Conservation (phyloP, 768 basidiomycete species). For the Clitopilus passeckerianus region DNA sequence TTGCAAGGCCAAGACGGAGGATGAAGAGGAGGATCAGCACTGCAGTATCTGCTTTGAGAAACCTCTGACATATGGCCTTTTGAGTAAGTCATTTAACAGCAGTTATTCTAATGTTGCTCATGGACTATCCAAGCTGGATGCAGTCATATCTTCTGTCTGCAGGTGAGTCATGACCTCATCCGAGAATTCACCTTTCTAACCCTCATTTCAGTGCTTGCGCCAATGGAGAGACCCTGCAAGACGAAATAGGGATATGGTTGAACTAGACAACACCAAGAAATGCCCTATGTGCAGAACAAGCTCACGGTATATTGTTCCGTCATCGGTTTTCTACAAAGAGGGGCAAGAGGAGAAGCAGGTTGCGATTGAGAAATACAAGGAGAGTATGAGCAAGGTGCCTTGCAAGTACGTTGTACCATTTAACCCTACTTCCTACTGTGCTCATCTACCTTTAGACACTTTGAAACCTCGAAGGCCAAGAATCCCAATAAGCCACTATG, state of each 20-base stretch:
- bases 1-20: slow-evolving; percentile 7
- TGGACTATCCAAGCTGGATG: slow-evolving; percentile 50
- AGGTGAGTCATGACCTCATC: slow-evolving; percentile 33
- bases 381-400: slow-evolving; percentile 65
- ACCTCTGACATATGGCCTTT: slow-evolving; percentile 62
- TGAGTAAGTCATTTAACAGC: slow-evolving; percentile 37
- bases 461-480: slow-evolving; percentile 43
- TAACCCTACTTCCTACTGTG: not conserved
- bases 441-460: slow-evolving; percentile 42
- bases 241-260: slow-evolving; percentile 44
- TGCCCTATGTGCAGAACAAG: slow-evolving; percentile 73
- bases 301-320: slow-evolving; percentile 70
- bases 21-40: slow-evolving; percentile 39
- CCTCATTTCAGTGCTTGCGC: slow-evolving; percentile 58
- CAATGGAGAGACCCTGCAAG: slow-evolving; percentile 67
- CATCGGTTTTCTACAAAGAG: slow-evolving; percentile 59
- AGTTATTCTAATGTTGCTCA: not conserved
- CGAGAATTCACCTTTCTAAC: not conserved
- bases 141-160: slow-evolving; percentile 73
- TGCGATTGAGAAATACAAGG: slow-evolving; percentile 55
- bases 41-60: slow-evolving; percentile 78
- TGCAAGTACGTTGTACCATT: slow-evolving; percentile 48
- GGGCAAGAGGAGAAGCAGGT: slow-evolving; percentile 47
- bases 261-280: slow-evolving; percentile 62
- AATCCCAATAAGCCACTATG: slow-evolving; percentile 47